Base-by-base conservation (phyloP, 371 early-diverging fungal species). In the Globomyces sp. region DNA sequence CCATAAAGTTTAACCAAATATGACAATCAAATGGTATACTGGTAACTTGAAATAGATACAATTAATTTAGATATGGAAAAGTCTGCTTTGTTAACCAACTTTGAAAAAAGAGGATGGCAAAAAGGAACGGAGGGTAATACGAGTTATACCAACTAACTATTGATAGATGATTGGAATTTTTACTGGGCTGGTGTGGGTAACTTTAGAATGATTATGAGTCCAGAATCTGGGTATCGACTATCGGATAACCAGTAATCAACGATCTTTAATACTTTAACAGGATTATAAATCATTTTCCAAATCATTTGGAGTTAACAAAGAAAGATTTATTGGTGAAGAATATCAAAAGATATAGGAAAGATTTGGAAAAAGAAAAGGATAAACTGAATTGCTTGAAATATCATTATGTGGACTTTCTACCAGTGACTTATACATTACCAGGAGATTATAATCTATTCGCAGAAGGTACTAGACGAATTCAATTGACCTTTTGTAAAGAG, bases 311-410 rank as follows among this genome's bases (percentile, higher is more conserved):
- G 58, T 64, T 82, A 47, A 80, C 80, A 10, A 82, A 80, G 59
- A 82, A 82, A 52, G 81, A 78, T 58, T 67, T 80, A 53, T 73
- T 82, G 80, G 80, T 80, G 24, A 82, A 82, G 62, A 82, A 82
- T 68, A 71, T 79, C 41, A 80, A 82, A 46, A 55, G 77, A 13
- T 80, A 80, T 60, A 57, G 74, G 9, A 82, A 78, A 52, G 79
- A 82, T 60, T 41, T 76, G 13, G 77, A 77, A 61, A 77, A 71
- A 55, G 69, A 69, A 24, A 67, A 64, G 47, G 61, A 53, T 68
- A 34, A 66, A 47, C 39, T 75, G 57, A n/a, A 3, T 9, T 24
- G 40, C 4, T 44, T 64, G 63, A 61, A 75, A 74, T 60, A 50
- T 71, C 44, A 74, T 73, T 78, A 62, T n/a, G 64, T 47, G 10